Evolutionary conservation across 164 flowering plant species (phyloP), one percentile per base, ranked within the genome.

Genomic region (Vitis amurensis): DNA sequence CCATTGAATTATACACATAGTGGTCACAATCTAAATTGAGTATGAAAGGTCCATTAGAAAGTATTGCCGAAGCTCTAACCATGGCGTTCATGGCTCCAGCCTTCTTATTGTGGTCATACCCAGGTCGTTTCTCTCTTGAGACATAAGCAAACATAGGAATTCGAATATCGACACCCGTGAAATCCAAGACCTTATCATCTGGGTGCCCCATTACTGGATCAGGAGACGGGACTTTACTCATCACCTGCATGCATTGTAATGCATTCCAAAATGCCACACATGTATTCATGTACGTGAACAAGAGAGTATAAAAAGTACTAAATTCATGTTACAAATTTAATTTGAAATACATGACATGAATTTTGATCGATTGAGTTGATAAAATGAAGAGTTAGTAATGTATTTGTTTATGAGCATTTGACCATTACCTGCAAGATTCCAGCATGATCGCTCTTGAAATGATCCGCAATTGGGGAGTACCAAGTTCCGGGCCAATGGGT

Each of bases 401-500:
- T 37, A 37, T 6, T 37, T 37, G 7, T 37, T 6, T 3, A 37
- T 37, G 44, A 2, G 44, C 4, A 37, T 37, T 37, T 37, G 44
- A 37, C 6, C 44, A 37, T 37, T 6, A 87, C 89, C 86, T 88
- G 92, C 27, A 91, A 66, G 30, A 91, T 91, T 6, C 97, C 94
- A 8, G 97, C 93, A 63, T 91, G 97, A 72, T 91, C 97, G 2
- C 94, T 91, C 68, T 82, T 87, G 23, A 79, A 14, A 68, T 91
- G 97, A 60, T 91, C 94, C 7, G 85, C 68, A 0, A 78, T 23
- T 0, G 93, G 77, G 10, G 31, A 48, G n/a, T 68, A 67, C 97
- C 97, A 91, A 0, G 93, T 87, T 1, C 97, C 97, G 0, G 97
- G 97, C 97, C 97, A 91, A 31, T 89, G 93, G 15, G 97, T 89